Conservation (phyloP, 148 eudicot species). For the Simmondsia chinensis region DNA sequence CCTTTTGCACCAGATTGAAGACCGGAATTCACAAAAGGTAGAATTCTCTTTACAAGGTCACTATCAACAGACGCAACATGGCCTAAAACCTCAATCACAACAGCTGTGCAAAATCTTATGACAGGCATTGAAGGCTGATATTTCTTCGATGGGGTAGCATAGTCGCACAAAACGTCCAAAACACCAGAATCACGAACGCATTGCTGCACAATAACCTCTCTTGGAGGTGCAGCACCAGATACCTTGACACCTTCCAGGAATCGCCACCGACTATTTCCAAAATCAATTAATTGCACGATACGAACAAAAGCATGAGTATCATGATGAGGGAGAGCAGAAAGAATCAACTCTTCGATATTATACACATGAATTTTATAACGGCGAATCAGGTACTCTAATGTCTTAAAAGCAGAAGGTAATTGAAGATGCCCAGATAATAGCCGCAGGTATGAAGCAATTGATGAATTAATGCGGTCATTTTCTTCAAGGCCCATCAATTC, state of each 20-base stretch:
- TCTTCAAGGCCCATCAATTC: constrained; percentile 64
- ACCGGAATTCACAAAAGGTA: constrained; percentile 59
- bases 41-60: constrained; percentile 61
- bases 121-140: constrained; percentile 51
- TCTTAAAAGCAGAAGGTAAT: constrained; percentile 52
- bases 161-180: constrained; percentile 57
- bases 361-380: constrained; percentile 84
- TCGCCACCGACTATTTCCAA: constrained; percentile 71
- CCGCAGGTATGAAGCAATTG: constrained; percentile 57
- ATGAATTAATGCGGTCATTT: constrained; percentile 46
- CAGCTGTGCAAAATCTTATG: constrained; percentile 67
- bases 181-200: constrained; percentile 69
- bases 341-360: constrained; percentile 68
- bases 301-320: constrained; percentile 83
- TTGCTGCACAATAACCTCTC: constrained; percentile 83
- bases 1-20: constrained; percentile 47
- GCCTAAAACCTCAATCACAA: constrained; percentile 70
- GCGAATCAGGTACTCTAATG: constrained; percentile 80
- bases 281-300: constrained; percentile 61
- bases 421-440: constrained; percentile 64
- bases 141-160: constrained; percentile 60
- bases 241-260: constrained; percentile 81
- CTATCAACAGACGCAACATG: constrained; percentile 37
- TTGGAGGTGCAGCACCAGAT: constrained; percentile 83
- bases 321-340: constrained; percentile 84